A percentile compares a stretch with the other conserved stretches of the same genome.
Conservation (phyloP, 305 asterid genomes). For the Striga hermonthica region DNA sequence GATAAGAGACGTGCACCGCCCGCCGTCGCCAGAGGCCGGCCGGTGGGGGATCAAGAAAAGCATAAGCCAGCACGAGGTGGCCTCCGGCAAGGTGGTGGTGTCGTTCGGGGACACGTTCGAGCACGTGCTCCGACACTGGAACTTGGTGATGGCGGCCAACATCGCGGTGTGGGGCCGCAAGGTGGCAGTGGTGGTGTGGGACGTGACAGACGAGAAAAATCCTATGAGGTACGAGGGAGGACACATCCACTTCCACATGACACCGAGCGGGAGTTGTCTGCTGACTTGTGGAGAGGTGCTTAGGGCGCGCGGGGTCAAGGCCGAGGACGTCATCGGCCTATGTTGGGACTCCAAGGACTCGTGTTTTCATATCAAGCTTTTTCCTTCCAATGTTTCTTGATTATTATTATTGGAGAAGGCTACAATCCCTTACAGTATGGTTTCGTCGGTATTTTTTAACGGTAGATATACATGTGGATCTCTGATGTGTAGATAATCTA, state of each 20-base stretch:
- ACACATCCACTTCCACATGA: constrained; percentile 3
- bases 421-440: no score
- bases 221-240: constrained; percentile 4
- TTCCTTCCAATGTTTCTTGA: no score
- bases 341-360: constrained; percentile 25
- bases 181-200: constrained; percentile 23
- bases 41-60: constrained; percentile 28
- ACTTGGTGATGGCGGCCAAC: constrained; percentile 12
- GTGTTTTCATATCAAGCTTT: constrained; percentile 15
- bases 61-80: constrained; percentile 3
- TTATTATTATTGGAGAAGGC: no score
- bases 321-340: constrained; percentile 11
- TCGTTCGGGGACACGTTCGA: constrained; percentile 27
- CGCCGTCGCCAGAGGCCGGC: neutral
- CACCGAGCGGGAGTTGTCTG: neutral
- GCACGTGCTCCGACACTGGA: constrained; percentile 26
- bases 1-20: constrained; percentile 26
- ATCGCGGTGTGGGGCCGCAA: neutral
- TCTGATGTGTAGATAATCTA: no score
- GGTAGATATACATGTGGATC: no score
- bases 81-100: neutral
- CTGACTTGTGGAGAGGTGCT: constrained; percentile 26
- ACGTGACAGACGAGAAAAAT: constrained; percentile 19
- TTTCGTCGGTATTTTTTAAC: no score
- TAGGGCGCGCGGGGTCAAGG: constrained; percentile 12